Evolutionary conservation across 192 early-diverging fungal species (phyloP).

Genomic region (Diversispora eburnea): DNA sequence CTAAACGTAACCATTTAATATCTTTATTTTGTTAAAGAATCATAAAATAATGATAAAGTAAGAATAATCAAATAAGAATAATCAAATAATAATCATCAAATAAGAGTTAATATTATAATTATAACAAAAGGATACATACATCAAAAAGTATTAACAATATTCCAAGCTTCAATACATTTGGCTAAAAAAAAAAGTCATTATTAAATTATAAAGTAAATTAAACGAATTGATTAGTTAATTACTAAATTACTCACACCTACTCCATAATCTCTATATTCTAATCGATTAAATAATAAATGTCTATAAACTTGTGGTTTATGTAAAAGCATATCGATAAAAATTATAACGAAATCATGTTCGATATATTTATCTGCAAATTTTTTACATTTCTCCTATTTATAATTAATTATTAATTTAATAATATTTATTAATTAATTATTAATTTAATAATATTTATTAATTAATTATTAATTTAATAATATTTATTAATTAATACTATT

Average conservation of each 20-base stretch:
- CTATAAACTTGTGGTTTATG: constrained; percentile 84
- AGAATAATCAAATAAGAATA: background rate
- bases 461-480: background rate
- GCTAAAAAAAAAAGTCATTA: constrained; percentile 41
- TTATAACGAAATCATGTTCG: constrained; percentile 82
- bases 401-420: background rate
- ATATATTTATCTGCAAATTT: constrained; percentile 90
- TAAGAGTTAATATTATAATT: no score
- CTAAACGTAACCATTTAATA: constrained; percentile 89
- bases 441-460: background rate
- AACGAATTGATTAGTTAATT: background rate
- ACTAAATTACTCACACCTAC: constrained; percentile 36
- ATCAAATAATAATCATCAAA: no score
- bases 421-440: background rate
- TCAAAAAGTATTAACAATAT: constrained; percentile 83
- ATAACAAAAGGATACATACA: constrained; percentile 55
- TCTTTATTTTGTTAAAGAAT: constrained; percentile 38
- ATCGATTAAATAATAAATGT: constrained; percentile 80
- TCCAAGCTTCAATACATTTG: constrained; percentile 68
- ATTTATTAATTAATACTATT: background rate
- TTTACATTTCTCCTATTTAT: constrained; percentile 58
- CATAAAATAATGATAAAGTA: background rate
- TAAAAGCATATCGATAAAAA: constrained; percentile 90
- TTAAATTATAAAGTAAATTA: no score
- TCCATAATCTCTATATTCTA: constrained; percentile 50